Conservation (phyloP, 495 filamentous ascomycete species). For the Cenococcum geophilum region DNA sequence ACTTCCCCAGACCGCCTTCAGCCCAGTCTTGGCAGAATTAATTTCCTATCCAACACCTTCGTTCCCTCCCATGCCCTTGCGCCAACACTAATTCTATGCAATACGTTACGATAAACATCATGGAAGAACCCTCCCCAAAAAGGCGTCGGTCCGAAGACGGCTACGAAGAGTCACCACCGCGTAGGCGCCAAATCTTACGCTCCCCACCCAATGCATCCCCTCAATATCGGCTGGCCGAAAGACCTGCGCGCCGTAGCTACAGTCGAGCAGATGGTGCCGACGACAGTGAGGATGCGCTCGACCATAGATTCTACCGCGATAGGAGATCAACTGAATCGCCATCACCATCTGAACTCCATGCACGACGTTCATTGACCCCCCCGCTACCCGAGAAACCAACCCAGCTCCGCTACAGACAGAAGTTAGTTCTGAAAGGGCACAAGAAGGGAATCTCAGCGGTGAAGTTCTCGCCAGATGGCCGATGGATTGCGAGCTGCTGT, state of each 20-base stretch:
- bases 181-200: slow-evolving; percentile 16
- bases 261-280: slow-evolving; percentile 16
- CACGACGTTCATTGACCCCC: background rate
- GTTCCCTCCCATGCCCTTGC: too few species aligned
- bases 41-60: background rate
- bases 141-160: slow-evolving; percentile 6
- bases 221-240: slow-evolving; percentile 22
- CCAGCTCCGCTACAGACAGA: slow-evolving; percentile 52
- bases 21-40: background rate
- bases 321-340: background rate
- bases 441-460: slow-evolving; percentile 73
- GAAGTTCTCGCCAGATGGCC: slow-evolving; percentile 81
- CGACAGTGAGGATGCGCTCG: slow-evolving; percentile 23
- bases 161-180: slow-evolving; percentile 15
- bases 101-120: background rate
- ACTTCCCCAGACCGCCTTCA: background rate
- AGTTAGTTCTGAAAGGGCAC: slow-evolving; percentile 68
- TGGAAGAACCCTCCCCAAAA: background rate
- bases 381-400: slow-evolving; percentile 39
- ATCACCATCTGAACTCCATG: background rate
- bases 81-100: too few species aligned
- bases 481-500: slow-evolving; percentile 84
- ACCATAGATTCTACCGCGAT: slow-evolving; percentile 21
- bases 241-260: slow-evolving; percentile 21
- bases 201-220: slow-evolving; percentile 21